Evolutionary conservation across 148 eudicot species (phyloP), one percentile per base, ranked within the genome.

Genomic region (Amaranthus cruentus): DNA sequence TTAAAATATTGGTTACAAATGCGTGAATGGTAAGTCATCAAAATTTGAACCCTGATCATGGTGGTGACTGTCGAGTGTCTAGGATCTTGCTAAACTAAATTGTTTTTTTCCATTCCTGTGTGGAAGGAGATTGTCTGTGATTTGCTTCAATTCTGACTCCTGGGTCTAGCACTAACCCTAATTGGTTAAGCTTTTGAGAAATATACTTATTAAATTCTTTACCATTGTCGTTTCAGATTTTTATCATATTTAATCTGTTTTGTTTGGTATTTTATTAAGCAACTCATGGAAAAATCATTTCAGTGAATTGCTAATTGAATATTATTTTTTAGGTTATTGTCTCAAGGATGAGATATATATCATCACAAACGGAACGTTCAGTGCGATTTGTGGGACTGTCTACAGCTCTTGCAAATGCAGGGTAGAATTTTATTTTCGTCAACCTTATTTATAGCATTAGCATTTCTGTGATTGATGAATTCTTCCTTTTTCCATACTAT

Each of bases 311-410:
- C 75, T 77, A n/a, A 73, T 74, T 8, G 18, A 64, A 28, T 53
- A 58, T 72, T 74, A 12, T 66, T 69, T 80, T 70, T 42, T 73
- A 94, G 98, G 98, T 94, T 71, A 95, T 95, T 75, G 96, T 95
- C 72, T 95, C 97, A 57, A 87, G 98, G 84, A 95, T 91, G 97
- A 90, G 97, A 80, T 95, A 95, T 84, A 95, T 95, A 85, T 95
- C 98, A 75, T 91, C 98, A 49, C 98, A 95, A 67, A 91, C 97
- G 38, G 98, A 95, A 74, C 90, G 91, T 42, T 75, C 87, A 57
- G 92, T 95, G 80, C 91, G 97, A 48, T 95, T 95, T 86, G 93
- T 95, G 73, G 98, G 97, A 57, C 88, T 95, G 72, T 95, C 98
- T 83, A 95, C 98, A 71, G 98, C 98, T 65, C 87, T 95, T 75